A percentile compares a stretch with the other conserved stretches of the same genome.
These are phyloP conservation scores for Silene conica DNA, from an alignment of 148 eudicot genomes.

Conservation along the genomic window DNA sequence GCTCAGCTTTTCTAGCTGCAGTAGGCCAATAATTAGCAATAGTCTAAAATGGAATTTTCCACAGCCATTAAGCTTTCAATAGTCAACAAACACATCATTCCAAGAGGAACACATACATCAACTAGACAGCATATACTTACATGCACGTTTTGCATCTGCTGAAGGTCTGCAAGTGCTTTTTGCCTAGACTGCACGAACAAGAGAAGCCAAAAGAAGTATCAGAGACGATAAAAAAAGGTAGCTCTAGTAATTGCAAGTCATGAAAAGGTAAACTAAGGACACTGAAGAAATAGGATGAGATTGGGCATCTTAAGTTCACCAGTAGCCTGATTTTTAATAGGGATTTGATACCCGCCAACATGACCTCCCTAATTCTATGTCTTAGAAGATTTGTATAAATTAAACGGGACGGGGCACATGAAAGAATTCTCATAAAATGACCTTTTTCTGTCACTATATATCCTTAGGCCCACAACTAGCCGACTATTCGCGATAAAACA, in stretches of 20 bases:
- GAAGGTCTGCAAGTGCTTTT: constrained; percentile 63
- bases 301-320: neutral
- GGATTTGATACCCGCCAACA: neutral
- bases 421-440: neutral
- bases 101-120: neutral
- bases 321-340: neutral
- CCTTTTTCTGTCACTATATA: neutral
- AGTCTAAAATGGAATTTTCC: neutral
- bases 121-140: constrained; percentile 35
- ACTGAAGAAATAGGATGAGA: neutral
- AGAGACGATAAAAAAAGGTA: constrained; percentile 1
- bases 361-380: neutral
- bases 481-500: neutral
- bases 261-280: neutral
- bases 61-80: neutral
- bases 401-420: neutral
- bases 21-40: constrained; percentile 9
- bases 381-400: neutral
- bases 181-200: constrained; percentile 73
- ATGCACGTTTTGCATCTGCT: constrained; percentile 68
- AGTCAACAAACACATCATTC: neutral
- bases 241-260: neutral
- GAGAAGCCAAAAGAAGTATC: constrained; percentile 16
- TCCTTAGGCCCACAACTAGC: too few relatives aligned
- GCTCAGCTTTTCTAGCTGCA: constrained; percentile 84